A percentile compares a stretch with the other conserved stretches of the same genome.
Evolutionary conservation across 768 basidiomycete species (phyloP).

Genomic region (Obba rivulosa): DNA sequence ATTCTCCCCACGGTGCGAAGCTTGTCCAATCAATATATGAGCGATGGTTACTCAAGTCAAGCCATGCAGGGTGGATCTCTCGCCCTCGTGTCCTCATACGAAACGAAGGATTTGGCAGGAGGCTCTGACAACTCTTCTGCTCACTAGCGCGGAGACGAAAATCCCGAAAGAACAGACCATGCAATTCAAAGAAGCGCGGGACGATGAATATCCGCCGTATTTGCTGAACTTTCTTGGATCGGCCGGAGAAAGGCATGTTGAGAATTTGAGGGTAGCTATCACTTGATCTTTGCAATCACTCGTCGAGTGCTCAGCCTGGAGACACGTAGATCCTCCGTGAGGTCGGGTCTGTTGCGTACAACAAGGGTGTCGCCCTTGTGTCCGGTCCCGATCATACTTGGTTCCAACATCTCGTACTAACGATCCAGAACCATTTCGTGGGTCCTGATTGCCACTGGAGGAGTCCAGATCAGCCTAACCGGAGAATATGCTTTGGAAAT

Average conservation of each 20-base stretch:
- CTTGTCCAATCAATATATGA: not conserved
- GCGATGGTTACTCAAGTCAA: not conserved
- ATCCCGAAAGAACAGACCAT: constrained; percentile 58
- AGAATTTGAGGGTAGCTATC: constrained; percentile 65
- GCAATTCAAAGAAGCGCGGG: constrained; percentile 50
- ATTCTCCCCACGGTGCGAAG: constrained; percentile 63
- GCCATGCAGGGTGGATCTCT: constrained; percentile 47
- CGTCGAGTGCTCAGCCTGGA: not conserved
- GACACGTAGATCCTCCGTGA: constrained; percentile 62
- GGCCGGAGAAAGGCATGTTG: constrained; percentile 67
- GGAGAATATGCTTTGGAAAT: constrained; percentile 61
- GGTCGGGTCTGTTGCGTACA: constrained; percentile 53
- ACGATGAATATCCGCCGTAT: constrained; percentile 63
- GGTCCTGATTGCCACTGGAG: constrained; percentile 78
- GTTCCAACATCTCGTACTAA: constrained; percentile 41
- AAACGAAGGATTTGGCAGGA: constrained; percentile 79
- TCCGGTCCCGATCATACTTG: constrained; percentile 43
- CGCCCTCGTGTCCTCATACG: constrained; percentile 51
- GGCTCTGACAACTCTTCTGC: constrained; percentile 57
- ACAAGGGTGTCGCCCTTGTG: constrained; percentile 41
- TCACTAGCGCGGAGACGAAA: constrained; percentile 51
- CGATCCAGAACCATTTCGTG: constrained; percentile 50
- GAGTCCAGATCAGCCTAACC: constrained; percentile 28
- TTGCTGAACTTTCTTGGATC: constrained; percentile 57
- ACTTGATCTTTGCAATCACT: not conserved